Percentiles rank a stretch among this genome's conserved stretches.
Evolutionary conservation across 2,329 filamentous ascomycete species (phyloP).

Genomic region (Conoideocrella luteorostrata): DNA sequence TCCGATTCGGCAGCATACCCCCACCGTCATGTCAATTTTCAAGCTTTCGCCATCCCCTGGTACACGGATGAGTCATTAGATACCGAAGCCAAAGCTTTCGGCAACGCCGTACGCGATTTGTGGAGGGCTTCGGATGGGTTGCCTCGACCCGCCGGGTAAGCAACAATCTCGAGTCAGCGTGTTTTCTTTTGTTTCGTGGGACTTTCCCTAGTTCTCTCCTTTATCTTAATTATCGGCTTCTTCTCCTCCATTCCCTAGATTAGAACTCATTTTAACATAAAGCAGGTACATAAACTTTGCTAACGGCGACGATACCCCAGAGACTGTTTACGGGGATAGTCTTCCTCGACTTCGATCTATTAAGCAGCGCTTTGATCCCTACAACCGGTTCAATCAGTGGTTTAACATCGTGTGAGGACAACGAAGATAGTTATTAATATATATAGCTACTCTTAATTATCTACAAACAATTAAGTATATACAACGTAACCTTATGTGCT

Average conservation of each 20-base stretch:
- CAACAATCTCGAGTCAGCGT: background rate
- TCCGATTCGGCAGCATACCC: constrained; percentile 22
- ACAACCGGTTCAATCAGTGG: constrained; percentile 22
- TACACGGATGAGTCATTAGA: constrained; percentile 30
- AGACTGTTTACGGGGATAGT: constrained; percentile 19
- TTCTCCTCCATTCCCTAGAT: background rate
- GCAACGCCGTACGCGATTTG: constrained; percentile 21
- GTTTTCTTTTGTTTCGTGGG: background rate
- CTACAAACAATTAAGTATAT: too few relatives aligned
- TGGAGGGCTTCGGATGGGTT: constrained; percentile 19
- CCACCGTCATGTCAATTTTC: constrained; percentile 25
- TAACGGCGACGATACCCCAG: constrained; percentile 23
- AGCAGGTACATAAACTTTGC: constrained; percentile 27
- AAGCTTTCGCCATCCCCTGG: constrained; percentile 33
- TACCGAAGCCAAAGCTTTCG: constrained; percentile 26
- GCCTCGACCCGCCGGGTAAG: constrained; percentile 8
- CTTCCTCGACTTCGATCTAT: constrained; percentile 18
- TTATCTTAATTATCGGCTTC: too few relatives aligned
- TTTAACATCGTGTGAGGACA: too few relatives aligned
- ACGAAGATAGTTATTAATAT: too few relatives aligned
- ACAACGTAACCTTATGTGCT: too few relatives aligned
- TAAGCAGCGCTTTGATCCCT: constrained; percentile 22
- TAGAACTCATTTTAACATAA: background rate
- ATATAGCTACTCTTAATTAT: too few relatives aligned
- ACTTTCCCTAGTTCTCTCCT: too few relatives aligned